A percentile compares a stretch with the other conserved stretches of the same genome.
phyloP scores from a whole-genome alignment of 192 early-diverging fungal genomes.

The Ambispora gerdemannii region DNA sequence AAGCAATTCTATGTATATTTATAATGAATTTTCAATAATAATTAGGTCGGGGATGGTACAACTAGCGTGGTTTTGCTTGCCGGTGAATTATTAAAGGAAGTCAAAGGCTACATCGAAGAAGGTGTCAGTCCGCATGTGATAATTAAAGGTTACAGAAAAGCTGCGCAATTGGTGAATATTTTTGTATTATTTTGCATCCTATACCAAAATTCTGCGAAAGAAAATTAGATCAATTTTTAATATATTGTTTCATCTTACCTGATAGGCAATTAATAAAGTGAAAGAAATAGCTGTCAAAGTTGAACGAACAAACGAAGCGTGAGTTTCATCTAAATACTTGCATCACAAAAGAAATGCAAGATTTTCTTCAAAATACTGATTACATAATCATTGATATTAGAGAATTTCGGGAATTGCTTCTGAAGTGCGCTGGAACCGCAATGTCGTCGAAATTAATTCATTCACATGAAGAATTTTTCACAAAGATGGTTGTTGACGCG shows the following conservation, averaged over 20 bases:
- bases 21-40: neutral
- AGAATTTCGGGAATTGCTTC: constrained; percentile 84
- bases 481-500: constrained; percentile 97
- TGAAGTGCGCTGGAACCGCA: constrained; percentile 96
- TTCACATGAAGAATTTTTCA: constrained; percentile 96
- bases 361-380: neutral
- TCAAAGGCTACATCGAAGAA: constrained; percentile 92
- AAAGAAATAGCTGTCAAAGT: constrained; percentile 88
- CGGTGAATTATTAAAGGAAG: constrained; percentile 94
- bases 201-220: neutral
- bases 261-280: constrained; percentile 80
- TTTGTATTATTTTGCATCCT: neutral
- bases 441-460: constrained; percentile 99
- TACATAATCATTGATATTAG: constrained; percentile 33
- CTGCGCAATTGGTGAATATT: constrained; percentile 67
- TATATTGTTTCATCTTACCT: neutral
- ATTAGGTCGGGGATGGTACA: constrained; percentile 92
- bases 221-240: neutral
- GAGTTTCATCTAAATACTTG: constrained; percentile 25
- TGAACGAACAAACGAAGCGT: constrained; percentile 74
- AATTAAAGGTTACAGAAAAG: constrained; percentile 91
- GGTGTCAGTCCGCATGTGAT: constrained; percentile 92
- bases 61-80: constrained; percentile 96
- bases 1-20: neutral
- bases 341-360: neutral